These are phyloP conservation scores for Nakaseomyces sp. DNA, from an alignment of 1,139 yeast genomes.

Conservation along the genomic window DNA sequence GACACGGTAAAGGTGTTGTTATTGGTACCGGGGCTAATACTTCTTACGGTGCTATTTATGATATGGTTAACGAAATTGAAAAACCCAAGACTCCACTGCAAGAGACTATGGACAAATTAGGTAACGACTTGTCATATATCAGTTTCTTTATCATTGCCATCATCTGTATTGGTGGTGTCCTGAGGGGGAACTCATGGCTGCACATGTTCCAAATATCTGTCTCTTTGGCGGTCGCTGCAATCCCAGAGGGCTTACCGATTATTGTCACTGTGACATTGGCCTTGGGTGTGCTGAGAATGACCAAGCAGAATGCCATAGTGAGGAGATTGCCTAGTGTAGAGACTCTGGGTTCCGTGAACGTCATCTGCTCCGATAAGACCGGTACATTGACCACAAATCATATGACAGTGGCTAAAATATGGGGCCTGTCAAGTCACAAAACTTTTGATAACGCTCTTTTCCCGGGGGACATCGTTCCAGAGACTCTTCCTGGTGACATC, in stretches of 20 bases:
- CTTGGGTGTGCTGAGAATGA: conserved; percentile 90
- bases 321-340: conserved; percentile 89
- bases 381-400: conserved; percentile 91
- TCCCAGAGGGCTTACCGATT: conserved; percentile 94
- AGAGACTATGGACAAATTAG: conserved; percentile 85
- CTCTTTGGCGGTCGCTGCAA: conserved; percentile 93
- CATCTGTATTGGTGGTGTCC: conserved; percentile 73
- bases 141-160: conserved; percentile 78
- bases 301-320: conserved; percentile 81
- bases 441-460: conserved; percentile 39
- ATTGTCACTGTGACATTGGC: conserved; percentile 94
- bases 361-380: conserved; percentile 87
- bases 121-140: conserved; percentile 73
- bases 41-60: conserved; percentile 81
- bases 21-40: conserved; percentile 79
- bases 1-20: conserved; percentile 84
- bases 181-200: conserved; percentile 86
- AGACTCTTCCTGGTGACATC: conserved; percentile 35
- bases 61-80: conserved; percentile 87
- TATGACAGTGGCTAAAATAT: conserved; percentile 82
- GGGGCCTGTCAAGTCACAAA: conserved; percentile 53
- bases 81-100: conserved; percentile 95
- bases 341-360: conserved; percentile 89
- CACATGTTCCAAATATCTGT: conserved; percentile 96
- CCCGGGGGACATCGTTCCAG: not conserved